A percentile compares a stretch with the other conserved stretches of the same genome.
phyloP scores from a whole-genome alignment of 176 grass and related monocot species.

The Aegilops speltoides region DNA sequence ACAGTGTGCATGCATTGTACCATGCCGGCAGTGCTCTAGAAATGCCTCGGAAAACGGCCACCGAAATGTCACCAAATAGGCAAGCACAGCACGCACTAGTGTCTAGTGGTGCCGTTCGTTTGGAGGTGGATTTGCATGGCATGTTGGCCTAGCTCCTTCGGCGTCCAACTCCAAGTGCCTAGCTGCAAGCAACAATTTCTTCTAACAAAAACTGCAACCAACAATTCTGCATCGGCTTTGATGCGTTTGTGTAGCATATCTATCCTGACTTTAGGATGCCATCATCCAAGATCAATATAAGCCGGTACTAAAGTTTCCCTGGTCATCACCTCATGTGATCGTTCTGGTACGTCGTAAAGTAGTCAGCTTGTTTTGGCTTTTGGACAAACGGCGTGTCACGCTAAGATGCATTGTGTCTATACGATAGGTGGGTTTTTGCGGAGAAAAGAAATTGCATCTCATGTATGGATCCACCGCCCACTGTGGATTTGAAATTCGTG shows the following conservation, averaged over 20 bases:
- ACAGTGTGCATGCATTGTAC: background rate
- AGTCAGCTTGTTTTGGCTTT: background rate
- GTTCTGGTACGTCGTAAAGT: background rate
- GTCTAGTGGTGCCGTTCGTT: background rate
- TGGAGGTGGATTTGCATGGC: background rate
- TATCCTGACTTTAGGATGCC: background rate
- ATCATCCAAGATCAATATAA: background rate
- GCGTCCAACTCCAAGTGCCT: background rate
- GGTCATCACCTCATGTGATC: background rate
- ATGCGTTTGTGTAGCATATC: background rate
- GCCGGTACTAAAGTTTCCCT: too few relatives aligned
- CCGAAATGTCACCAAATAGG: background rate
- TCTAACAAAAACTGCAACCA: background rate
- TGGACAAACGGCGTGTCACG: background rate
- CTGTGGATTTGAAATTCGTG: too few relatives aligned
- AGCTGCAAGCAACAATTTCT: background rate
- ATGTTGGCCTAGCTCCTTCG: slow-evolving; percentile 13
- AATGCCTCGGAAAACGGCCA: background rate
- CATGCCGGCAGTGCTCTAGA: background rate
- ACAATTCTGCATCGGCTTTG: background rate
- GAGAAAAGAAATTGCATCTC: too few relatives aligned
- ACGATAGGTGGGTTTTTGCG: background rate
- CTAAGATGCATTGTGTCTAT: background rate
- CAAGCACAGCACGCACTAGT: background rate
- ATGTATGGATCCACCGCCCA: too few relatives aligned